These are phyloP conservation scores for Fonsecaea pedrosoi DNA, from an alignment of 2,329 filamentous ascomycete species.

Conservation along the genomic window DNA sequence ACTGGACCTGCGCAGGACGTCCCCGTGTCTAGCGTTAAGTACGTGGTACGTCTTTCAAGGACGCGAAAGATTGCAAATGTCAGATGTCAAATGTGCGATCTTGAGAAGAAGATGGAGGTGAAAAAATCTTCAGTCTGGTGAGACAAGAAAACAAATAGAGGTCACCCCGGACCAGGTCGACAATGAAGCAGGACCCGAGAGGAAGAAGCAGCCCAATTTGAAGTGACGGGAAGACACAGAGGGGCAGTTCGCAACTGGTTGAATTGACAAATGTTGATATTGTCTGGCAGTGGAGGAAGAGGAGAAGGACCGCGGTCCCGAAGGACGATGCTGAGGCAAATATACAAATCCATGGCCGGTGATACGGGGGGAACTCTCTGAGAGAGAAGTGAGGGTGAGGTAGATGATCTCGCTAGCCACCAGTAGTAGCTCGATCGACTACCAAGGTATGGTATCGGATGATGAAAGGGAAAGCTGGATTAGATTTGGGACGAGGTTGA, in stretches of 20 bases:
- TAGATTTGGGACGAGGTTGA: constrained; percentile 4
- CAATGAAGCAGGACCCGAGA: constrained; percentile 13
- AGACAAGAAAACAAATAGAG: constrained; percentile 4
- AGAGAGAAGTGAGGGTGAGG: constrained; percentile 6
- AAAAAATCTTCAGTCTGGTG: constrained; percentile 1
- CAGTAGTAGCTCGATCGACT: neutral
- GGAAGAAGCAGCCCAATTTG: constrained; percentile 4
- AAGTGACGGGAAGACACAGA: constrained; percentile 7
- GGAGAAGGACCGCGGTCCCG: constrained; percentile 6
- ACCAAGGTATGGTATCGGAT: neutral
- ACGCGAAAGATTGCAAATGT: constrained; percentile 18
- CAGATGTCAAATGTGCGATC: constrained; percentile 20
- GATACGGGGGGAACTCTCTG: neutral
- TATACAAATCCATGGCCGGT: constrained; percentile 8
- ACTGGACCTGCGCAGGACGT: constrained; percentile 19
- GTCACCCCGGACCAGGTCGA: constrained; percentile 11
- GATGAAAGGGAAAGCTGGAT: constrained; percentile 1
- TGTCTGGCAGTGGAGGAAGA: constrained; percentile 4
- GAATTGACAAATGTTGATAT: constrained; percentile 10
- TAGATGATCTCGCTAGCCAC: constrained; percentile 5
- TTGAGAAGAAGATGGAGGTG: neutral
- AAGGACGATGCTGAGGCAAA: constrained; percentile 9
- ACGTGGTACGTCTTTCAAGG: constrained; percentile 15
- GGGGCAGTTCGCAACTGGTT: constrained; percentile 2
- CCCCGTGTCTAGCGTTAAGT: constrained; percentile 2